Base-by-base conservation (phyloP, 1,284 basidiomycete species). In the Sporisorium iseilematis-ciliati region DNA sequence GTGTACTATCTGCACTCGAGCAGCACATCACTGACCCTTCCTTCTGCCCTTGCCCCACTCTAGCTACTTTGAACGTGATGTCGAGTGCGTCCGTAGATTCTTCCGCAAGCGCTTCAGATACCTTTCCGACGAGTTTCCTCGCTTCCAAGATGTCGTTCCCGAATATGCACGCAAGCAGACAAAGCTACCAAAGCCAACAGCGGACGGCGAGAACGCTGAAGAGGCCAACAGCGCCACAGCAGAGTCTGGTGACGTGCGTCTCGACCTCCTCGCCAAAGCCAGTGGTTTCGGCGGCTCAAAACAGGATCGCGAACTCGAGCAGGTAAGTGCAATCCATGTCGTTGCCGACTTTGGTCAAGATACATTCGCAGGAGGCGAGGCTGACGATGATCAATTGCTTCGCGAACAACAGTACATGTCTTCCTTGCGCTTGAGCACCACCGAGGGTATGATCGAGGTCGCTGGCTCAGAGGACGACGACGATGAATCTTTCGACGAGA, bases 51-150 rank as follows among this genome's bases (percentile, higher is more conserved):
- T 23, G 41, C 12, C 29, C 33, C 20, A 43, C 70, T 2, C 31
- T 80, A 96, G 95, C 92, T 99, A 97, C 87, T 99, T 99, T 87
- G 94, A 97, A 83, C 91, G 97, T 38, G 97, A 99, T 85, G 97
- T 99, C 16, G 92, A 96, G 69, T 97, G 97, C 85, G 94, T 99
- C 75, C 90, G 94, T 46, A 91, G 90, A 11, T 99, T 98, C 87
- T 99, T 99, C 89, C 89, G 89, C 75, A 90, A 94, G 71, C 88
- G 95, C 23, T 99, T 98, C 87, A 90, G 91, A 62, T 99, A 96
- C 85, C 94, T 97, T 86, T 95, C 94, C 66, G 88, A 89, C 0
- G 87, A 94, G 35, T 97, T 92, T 86, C 96, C 97, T 6, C 65
- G 31, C 14, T 84, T 82, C 57, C 56, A 56, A 4, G 75, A 83